phyloP scores from a whole-genome alignment of 805 yeast species.

The Yarrowia sp. region DNA sequence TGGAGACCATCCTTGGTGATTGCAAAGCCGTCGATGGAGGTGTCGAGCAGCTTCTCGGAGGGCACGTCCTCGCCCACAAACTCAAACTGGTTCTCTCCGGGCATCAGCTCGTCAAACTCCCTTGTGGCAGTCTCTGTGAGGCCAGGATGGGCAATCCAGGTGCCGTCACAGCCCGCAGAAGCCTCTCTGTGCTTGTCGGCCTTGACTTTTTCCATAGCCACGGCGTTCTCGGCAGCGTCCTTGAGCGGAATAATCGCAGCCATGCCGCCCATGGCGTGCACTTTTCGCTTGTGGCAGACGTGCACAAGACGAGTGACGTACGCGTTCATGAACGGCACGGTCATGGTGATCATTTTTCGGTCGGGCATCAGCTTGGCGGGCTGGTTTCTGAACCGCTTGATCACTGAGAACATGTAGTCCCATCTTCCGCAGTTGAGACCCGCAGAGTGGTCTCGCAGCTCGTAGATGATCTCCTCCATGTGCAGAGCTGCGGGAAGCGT shows the following conservation, averaged over 20 bases:
- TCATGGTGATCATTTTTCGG: slow-evolving; percentile 64
- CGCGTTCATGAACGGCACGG: slow-evolving; percentile 67
- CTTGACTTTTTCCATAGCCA: slow-evolving; percentile 61
- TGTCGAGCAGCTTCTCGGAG: slow-evolving; percentile 48
- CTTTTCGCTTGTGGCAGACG: slow-evolving; percentile 66
- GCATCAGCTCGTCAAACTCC: slow-evolving; percentile 68
- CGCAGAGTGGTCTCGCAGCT: slow-evolving; percentile 63
- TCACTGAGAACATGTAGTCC: slow-evolving; percentile 70
- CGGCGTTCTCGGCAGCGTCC: slow-evolving; percentile 53
- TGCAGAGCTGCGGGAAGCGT: slow-evolving; percentile 70
- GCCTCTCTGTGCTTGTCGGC: slow-evolving; percentile 66
- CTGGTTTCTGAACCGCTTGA: slow-evolving; percentile 60
- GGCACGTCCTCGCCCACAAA: slow-evolving; percentile 48
- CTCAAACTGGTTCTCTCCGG: slow-evolving; percentile 64
- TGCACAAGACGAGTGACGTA: slow-evolving; percentile 61
- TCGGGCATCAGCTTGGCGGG: slow-evolving; percentile 63
- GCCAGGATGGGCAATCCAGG: slow-evolving; percentile 76
- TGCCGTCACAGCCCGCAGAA: slow-evolving; percentile 65
- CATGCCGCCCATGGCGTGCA: slow-evolving; percentile 76
- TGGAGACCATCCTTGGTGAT: slow-evolving; percentile 65
- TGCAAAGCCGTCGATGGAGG: slow-evolving; percentile 53
- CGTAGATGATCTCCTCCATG: slow-evolving; percentile 72
- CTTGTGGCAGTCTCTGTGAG: slow-evolving; percentile 60
- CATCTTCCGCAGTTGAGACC: slow-evolving; percentile 74
- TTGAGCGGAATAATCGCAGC: slow-evolving; percentile 73